Percentiles rank a stretch among this genome's conserved stretches.
Evolutionary conservation across 176 grass and related monocot genomes (phyloP).

Genomic region (Oropetium thomaeum): DNA sequence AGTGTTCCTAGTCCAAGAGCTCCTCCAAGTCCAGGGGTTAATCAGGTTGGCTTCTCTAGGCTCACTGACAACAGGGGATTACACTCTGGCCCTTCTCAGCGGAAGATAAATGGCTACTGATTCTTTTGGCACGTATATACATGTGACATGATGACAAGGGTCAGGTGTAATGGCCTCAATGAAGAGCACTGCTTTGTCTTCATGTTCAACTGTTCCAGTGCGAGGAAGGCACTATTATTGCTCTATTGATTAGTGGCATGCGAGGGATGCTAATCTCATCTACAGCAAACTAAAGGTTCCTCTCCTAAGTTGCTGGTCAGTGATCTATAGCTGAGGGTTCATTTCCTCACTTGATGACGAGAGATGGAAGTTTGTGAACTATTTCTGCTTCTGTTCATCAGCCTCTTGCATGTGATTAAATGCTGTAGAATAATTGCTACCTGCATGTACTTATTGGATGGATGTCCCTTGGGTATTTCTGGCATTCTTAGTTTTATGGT

Average conservation of each 20-base stretch:
- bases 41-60: conserved; percentile 60
- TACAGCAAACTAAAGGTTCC: conserved; percentile 33
- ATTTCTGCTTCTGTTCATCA: conserved; percentile 21
- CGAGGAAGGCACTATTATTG: conserved; percentile 25
- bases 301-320: conserved; percentile 30
- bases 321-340: conserved; percentile 2
- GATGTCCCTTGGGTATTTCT: conserved; percentile 21
- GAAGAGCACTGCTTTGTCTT: conserved; percentile 29
- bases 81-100: conserved; percentile 47
- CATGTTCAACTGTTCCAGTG: conserved; percentile 27
- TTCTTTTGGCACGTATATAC: conserved; percentile 11
- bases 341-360: conserved; percentile 36
- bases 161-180: conserved; percentile 31
- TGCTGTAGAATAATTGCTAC: conserved; percentile 41
- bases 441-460: conserved; percentile 15
- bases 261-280: not conserved
- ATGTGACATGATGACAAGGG: conserved; percentile 21
- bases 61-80: conserved; percentile 45
- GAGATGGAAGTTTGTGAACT: conserved; percentile 33
- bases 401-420: conserved; percentile 20
- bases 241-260: conserved; percentile 5
- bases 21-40: conserved; percentile 35
- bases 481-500: conserved; percentile 33
- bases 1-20: conserved; percentile 46
- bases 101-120: conserved; percentile 96